These are phyloP conservation scores for Chlorophyllum brunneum DNA, from an alignment of 768 basidiomycete genomes.

Conservation along the genomic window DNA sequence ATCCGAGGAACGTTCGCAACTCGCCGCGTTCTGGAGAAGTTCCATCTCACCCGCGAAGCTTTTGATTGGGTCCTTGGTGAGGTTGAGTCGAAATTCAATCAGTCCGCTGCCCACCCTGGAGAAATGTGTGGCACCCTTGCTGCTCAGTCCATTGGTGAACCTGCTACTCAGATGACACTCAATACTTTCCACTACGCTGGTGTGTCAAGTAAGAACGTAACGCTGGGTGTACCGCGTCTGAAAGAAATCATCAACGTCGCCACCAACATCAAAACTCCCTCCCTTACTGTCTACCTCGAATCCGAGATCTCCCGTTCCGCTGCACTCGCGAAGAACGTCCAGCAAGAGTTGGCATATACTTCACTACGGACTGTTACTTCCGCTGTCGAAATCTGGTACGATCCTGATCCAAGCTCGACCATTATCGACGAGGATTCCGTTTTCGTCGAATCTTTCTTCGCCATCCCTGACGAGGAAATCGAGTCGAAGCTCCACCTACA, in stretches of 20 bases:
- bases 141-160: slow-evolving; percentile 98
- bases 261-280: slow-evolving; percentile 97
- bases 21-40: slow-evolving; percentile 82
- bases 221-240: slow-evolving; percentile 96
- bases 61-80: slow-evolving; percentile 99
- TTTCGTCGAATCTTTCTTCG: slow-evolving; percentile 99
- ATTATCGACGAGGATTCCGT: slow-evolving; percentile 95
- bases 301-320: slow-evolving; percentile 61
- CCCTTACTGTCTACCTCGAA: slow-evolving; percentile 86
- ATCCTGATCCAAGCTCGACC: slow-evolving; percentile 87
- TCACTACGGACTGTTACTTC: slow-evolving; percentile 92
- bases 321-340: slow-evolving; percentile 76
- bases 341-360: slow-evolving; percentile 92
- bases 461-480: slow-evolving; percentile 96
- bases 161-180: slow-evolving; percentile 98
- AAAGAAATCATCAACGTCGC: slow-evolving; percentile 99
- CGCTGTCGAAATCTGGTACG: slow-evolving; percentile 97
- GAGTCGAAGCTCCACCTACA: slow-evolving; percentile 87
- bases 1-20: slow-evolving; percentile 85
- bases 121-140: slow-evolving; percentile 99
- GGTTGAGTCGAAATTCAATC: slow-evolving; percentile 94
- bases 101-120: slow-evolving; percentile 86
- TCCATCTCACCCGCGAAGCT: slow-evolving; percentile 86
- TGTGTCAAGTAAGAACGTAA: slow-evolving; percentile 99
- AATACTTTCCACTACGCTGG: slow-evolving; percentile 99